Conservation (phyloP, 768 basidiomycete genomes). For the Rhodotorula taiwanensis region DNA sequence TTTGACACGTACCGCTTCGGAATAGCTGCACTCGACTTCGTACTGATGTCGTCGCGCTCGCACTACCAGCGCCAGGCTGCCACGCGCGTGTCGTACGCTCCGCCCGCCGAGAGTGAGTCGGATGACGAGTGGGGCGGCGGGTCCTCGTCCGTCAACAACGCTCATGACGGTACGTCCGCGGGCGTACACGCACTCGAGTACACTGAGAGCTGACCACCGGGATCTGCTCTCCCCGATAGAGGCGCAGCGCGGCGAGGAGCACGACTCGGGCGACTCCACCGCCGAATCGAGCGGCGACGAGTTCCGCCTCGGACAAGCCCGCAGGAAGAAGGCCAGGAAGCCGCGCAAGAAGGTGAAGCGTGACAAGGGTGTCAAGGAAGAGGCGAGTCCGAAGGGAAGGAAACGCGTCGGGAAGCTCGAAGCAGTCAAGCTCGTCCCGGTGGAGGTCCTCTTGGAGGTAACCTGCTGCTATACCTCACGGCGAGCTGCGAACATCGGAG, state of each 20-base stretch:
- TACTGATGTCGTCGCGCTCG: not conserved
- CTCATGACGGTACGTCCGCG: too few species aligned
- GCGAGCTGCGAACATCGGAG: too few species aligned
- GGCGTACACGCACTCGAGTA: too few species aligned
- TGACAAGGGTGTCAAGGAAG: not conserved
- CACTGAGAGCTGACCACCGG: too few species aligned
- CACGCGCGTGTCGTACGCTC: not conserved
- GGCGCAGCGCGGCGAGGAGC: too few species aligned
- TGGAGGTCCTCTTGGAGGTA: not conserved
- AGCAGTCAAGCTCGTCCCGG: not conserved
- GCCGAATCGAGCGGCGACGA: too few species aligned
- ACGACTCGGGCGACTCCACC: too few species aligned
- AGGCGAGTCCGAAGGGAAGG: not conserved
- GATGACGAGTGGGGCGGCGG: not conserved
- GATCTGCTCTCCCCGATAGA: too few species aligned
- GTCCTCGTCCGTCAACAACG: not conserved
- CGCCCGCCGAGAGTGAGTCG: not conserved
- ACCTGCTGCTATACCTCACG: not conserved
- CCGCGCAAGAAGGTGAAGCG: not conserved
- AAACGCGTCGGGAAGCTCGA: not conserved
- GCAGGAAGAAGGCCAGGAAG: too few species aligned
- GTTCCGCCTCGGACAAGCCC: too few species aligned
- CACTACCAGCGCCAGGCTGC: not conserved
- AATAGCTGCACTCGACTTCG: too few species aligned
- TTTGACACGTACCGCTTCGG: too few species aligned